Conservation (phyloP, 148 eudicot genomes). For the Mesembryanthemum crystallinum region DNA sequence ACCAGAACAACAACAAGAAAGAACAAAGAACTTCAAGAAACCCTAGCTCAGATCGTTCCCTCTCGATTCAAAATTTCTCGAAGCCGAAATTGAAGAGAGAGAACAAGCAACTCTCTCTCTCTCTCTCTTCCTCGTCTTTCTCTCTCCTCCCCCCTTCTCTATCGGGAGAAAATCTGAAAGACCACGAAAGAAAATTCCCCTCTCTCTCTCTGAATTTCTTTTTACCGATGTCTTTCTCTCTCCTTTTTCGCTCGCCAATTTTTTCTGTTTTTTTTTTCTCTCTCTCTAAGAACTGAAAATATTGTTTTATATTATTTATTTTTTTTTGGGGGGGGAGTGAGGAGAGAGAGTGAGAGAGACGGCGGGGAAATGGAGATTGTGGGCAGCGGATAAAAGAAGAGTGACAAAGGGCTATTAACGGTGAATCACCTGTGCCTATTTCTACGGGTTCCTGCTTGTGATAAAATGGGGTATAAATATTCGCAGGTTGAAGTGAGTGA, state of each 20-base stretch:
- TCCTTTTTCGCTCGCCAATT: neutral
- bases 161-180: conserved; percentile 3
- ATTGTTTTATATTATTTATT: neutral
- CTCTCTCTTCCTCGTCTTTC: no score
- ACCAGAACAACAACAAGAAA: neutral
- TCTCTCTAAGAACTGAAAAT: neutral
- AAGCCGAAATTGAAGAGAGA: neutral
- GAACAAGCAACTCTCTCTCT: neutral
- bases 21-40: no score
- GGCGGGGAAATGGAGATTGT: neutral
- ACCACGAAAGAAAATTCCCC: neutral
- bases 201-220: neutral
- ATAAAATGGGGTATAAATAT: no score
- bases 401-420: no score
- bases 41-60: conserved; percentile 24
- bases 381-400: no score
- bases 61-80: conserved; percentile 3
- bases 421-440: no score
- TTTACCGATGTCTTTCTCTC: conserved; percentile 7
- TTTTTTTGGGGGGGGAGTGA: neutral
- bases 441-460: no score
- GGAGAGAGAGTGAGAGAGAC: neutral
- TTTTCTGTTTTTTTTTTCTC: neutral
- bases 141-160: neutral
- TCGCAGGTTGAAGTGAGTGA: no score